Evolutionary conservation across 2,329 filamentous ascomycete species (phyloP).

Genomic region (Ascochyta viciae-villosae): DNA sequence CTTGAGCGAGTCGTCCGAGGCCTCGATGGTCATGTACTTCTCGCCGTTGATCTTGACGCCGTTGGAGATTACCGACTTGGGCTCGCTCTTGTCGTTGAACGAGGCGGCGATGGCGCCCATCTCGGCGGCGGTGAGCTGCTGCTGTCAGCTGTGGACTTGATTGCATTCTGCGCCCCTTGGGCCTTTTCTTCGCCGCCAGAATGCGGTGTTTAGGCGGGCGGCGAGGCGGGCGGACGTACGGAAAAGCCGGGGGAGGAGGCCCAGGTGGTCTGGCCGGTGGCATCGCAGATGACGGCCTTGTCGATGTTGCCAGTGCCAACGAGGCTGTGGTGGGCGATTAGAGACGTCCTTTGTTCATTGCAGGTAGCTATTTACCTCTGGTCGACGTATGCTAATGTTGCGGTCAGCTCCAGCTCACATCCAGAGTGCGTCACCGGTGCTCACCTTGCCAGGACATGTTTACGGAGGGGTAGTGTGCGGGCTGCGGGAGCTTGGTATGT

Average conservation of each 20-base stretch:
- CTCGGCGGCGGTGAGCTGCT: constrained; percentile 61
- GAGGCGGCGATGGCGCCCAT: constrained; percentile 61
- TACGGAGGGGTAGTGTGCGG: constrained; percentile 36
- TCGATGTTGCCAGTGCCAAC: constrained; percentile 53
- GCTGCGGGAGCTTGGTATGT: constrained; percentile 27
- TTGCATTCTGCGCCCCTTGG: not conserved
- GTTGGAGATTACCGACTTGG: constrained; percentile 71
- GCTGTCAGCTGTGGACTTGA: constrained; percentile 16
- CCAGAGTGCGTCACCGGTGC: constrained; percentile 23
- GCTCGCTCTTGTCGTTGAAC: constrained; percentile 63
- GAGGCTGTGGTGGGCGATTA: constrained; percentile 43
- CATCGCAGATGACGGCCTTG: constrained; percentile 61
- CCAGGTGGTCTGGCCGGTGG: constrained; percentile 63
- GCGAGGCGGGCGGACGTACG: constrained; percentile 60
- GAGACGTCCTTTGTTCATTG: constrained; percentile 3
- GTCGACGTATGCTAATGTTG: constrained; percentile 50
- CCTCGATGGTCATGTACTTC: constrained; percentile 78
- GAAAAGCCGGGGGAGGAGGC: constrained; percentile 87
- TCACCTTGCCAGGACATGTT: constrained; percentile 55
- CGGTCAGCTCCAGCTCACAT: constrained; percentile 28
- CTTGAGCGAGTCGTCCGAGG: constrained; percentile 81
- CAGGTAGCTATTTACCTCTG: constrained; percentile 40
- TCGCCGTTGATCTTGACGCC: constrained; percentile 79
- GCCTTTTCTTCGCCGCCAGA: not conserved
- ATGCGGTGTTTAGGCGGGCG: constrained; percentile 4